Evolutionary conservation across 208 protist genomes (phyloP).

Genomic region (Trypanosoma cruzi): DNA sequence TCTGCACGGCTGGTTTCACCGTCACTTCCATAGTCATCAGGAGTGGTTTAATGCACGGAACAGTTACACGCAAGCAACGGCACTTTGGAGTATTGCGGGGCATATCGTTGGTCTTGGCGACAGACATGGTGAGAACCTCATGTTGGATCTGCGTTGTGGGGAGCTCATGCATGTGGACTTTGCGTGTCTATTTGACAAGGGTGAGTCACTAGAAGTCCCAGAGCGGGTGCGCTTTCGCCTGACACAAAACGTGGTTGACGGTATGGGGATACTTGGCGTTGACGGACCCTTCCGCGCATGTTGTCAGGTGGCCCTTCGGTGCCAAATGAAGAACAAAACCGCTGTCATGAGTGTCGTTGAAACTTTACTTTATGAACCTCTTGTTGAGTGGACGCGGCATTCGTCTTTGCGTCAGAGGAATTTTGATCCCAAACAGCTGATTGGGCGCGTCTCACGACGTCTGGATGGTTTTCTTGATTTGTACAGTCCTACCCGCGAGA

Average conservation of each 20-base stretch:
- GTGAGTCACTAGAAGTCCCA: slow-evolving; percentile 91
- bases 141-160: slow-evolving; percentile 87
- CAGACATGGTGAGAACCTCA: slow-evolving; percentile 96
- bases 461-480: slow-evolving; percentile 88
- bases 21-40: slow-evolving; percentile 83
- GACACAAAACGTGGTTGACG: slow-evolving; percentile 97
- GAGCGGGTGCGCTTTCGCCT: slow-evolving; percentile 97
- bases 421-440: slow-evolving; percentile 51
- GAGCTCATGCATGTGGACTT: slow-evolving; percentile 96
- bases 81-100: slow-evolving; percentile 96
- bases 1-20: slow-evolving; percentile 94
- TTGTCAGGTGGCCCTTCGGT: slow-evolving; percentile 89
- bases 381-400: slow-evolving; percentile 93
- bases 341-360: slow-evolving; percentile 96
- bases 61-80: slow-evolving; percentile 86
- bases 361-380: slow-evolving; percentile 96
- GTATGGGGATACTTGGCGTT: slow-evolving; percentile 92
- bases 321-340: slow-evolving; percentile 92
- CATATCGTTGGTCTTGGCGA: slow-evolving; percentile 96
- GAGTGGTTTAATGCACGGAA: slow-evolving; percentile 91
- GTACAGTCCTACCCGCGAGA: slow-evolving; percentile 50
- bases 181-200: slow-evolving; percentile 97
- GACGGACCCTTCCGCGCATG: slow-evolving; percentile 91
- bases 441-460: slow-evolving; percentile 72
- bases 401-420: slow-evolving; percentile 14